Base-by-base conservation (phyloP, 2,329 filamentous ascomycete species). In the Cucurbitaria berberidis region DNA sequence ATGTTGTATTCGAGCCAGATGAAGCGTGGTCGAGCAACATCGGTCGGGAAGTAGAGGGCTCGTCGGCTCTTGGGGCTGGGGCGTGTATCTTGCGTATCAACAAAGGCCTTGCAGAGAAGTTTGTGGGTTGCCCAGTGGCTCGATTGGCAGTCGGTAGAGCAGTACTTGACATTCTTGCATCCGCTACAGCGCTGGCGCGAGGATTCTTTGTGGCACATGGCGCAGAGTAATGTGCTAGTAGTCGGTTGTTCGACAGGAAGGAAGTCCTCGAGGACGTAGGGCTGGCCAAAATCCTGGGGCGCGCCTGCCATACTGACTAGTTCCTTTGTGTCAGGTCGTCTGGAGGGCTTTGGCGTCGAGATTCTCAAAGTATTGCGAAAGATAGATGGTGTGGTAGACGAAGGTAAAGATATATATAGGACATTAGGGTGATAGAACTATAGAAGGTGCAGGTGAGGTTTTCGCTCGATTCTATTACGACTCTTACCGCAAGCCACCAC, bases 141-240 rank as follows among this genome's bases (percentile, higher is more conserved):
- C 6, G 32, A 39, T 36, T 63, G 58, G 38, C 53, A 59, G 32
- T 19, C n/a, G n/a, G 9, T 9, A 21, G 42, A 45, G 54, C 60
- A 63, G 40, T 62, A 62, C 46, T 38, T 38, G 39, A 52, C 51
- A n/a, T 32, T 47, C 10, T 55, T 57, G 48, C 53, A 61, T 15
- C 22, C 41, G 32, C 48, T 51, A 48, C 58, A 63, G 51, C 39
- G 50, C 21, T 41, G 38, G 3, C 21, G 19, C 8, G n/a, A 22
- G 15, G 35, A n/a, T 7, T 26, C 15, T 5, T 18, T 24, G 39
- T 58, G 56, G 35, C 59, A 62, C 22, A 42, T 26, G 18, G 43
- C 34, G 45, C 56, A 62, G 10, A 57, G 42, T 11, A 30, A 39
- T 24, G 30, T 8, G 10, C 32, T 1, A 18, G 48, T 53, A 13